Conservation (phyloP, 768 basidiomycete genomes). For the Solioccasus polychromus region DNA sequence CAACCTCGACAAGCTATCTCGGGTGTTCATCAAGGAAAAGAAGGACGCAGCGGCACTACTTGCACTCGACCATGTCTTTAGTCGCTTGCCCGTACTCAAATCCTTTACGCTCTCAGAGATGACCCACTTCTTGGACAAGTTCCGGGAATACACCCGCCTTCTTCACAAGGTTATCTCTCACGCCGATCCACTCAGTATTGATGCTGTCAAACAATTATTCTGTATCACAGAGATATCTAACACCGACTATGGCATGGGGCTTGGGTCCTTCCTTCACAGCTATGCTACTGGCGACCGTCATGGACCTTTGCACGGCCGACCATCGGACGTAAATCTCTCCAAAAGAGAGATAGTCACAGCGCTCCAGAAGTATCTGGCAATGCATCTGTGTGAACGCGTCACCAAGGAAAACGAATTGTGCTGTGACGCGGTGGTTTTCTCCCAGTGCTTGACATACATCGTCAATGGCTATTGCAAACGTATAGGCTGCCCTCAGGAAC, state of each 20-base stretch:
- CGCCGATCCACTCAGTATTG: neutral
- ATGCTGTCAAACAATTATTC: conserved; percentile 29
- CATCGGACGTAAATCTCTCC: conserved; percentile 16
- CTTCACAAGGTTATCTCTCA: conserved; percentile 1
- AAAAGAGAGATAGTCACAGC: conserved; percentile 18
- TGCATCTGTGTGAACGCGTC: conserved; percentile 29
- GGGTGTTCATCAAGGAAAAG: conserved; percentile 20
- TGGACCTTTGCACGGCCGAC: neutral
- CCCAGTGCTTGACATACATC: conserved; percentile 38
- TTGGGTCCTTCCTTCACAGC: conserved; percentile 7
- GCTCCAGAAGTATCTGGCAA: conserved; percentile 23
- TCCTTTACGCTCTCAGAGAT: conserved; percentile 19
- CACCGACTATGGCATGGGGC: conserved; percentile 4
- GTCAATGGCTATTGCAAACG: conserved; percentile 33
- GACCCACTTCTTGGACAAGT: conserved; percentile 1
- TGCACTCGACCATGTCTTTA: conserved; percentile 7
- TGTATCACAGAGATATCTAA: conserved; percentile 7
- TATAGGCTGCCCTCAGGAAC: conserved; percentile 34
- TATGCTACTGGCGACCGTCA: neutral
- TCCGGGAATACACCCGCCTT: conserved; percentile 3
- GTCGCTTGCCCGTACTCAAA: conserved; percentile 12
- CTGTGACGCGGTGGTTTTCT: conserved; percentile 29
- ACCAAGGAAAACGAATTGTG: conserved; percentile 32
- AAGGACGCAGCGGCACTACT: conserved; percentile 6
- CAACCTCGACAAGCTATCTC: conserved; percentile 33